Evolutionary conservation across 2,329 filamentous ascomycete species (phyloP).

Genomic region (Penicillium digitatum): DNA sequence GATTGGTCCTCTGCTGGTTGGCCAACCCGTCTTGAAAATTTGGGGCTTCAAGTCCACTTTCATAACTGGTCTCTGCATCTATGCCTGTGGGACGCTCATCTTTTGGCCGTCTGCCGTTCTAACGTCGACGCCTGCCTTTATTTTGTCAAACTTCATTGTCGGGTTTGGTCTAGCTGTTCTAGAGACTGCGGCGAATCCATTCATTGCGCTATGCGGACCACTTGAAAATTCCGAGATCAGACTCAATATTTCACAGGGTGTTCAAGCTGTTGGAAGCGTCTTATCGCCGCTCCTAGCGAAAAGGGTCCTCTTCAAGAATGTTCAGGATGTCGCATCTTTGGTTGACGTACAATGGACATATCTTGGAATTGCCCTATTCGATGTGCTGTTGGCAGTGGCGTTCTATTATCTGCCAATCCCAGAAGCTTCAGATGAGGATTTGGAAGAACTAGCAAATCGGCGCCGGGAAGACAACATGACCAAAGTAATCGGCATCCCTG

Average conservation of each 20-base stretch:
- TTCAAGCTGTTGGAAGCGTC: constrained; percentile 59
- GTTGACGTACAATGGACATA: constrained; percentile 64
- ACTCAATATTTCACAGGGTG: constrained; percentile 57
- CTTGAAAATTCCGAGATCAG: constrained; percentile 58
- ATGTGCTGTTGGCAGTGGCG: constrained; percentile 54
- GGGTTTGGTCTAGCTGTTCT: constrained; percentile 58
- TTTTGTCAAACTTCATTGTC: constrained; percentile 61
- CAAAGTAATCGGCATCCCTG: constrained; percentile 44
- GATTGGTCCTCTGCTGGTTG: constrained; percentile 54
- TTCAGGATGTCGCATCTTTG: constrained; percentile 48
- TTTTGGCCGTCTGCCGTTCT: constrained; percentile 64
- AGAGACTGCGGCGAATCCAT: constrained; percentile 59
- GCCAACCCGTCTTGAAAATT: constrained; percentile 52
- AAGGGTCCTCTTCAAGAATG: constrained; percentile 54
- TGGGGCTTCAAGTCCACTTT: constrained; percentile 63
- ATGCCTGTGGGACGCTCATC: constrained; percentile 58
- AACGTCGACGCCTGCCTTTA: constrained; percentile 57
- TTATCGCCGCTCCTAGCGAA: constrained; percentile 58
- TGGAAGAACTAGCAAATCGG: constrained; percentile 53
- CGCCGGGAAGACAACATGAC: constrained; percentile 49
- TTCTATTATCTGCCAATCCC: constrained; percentile 62
- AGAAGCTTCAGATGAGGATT: constrained; percentile 58
- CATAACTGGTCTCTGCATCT: constrained; percentile 58
- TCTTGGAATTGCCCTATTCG: constrained; percentile 60
- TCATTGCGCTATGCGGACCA: constrained; percentile 60